phyloP scores from a whole-genome alignment of 257 asterid genomes.

The Solanum pennellii region DNA sequence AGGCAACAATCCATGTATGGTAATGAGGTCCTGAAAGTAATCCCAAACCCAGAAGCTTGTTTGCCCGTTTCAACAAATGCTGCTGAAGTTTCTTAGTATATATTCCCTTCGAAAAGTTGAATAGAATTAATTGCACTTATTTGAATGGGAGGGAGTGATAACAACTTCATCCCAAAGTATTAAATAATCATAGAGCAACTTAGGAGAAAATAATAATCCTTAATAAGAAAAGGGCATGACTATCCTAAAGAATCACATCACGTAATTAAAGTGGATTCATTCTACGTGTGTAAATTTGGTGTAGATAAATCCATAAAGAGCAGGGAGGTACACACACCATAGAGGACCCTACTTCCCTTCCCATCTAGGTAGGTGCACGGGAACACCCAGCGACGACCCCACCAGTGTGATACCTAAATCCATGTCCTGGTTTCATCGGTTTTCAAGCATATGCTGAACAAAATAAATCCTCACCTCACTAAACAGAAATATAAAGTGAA shows the following conservation, averaged over 20 bases:
- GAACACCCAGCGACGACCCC: neutral
- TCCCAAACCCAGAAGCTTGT: neutral
- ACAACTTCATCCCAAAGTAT: neutral
- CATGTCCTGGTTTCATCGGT: neutral
- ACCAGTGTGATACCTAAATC: neutral
- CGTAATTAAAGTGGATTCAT: neutral
- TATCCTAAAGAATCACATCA: neutral
- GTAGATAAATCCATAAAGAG: neutral
- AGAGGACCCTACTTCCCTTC: neutral
- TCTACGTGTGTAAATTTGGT: neutral
- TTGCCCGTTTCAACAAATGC: neutral
- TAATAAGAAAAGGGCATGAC: neutral
- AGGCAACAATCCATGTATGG: neutral
- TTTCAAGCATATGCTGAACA: neutral
- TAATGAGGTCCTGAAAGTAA: neutral
- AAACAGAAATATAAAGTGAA: slow-evolving; percentile 43
- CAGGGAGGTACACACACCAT: neutral
- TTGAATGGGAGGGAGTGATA: neutral
- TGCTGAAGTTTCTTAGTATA: neutral
- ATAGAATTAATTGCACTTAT: neutral
- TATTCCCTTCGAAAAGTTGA: neutral
- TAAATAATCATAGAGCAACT: neutral
- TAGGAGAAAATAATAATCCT: neutral
- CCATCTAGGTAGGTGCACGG: neutral
- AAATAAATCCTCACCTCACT: slow-evolving; percentile 55